A percentile compares a stretch with the other conserved stretches of the same genome.
Evolutionary conservation across 2,329 filamentous ascomycete genomes (phyloP).

Genomic region (Ophiocordyceps camponoti-floridani): DNA sequence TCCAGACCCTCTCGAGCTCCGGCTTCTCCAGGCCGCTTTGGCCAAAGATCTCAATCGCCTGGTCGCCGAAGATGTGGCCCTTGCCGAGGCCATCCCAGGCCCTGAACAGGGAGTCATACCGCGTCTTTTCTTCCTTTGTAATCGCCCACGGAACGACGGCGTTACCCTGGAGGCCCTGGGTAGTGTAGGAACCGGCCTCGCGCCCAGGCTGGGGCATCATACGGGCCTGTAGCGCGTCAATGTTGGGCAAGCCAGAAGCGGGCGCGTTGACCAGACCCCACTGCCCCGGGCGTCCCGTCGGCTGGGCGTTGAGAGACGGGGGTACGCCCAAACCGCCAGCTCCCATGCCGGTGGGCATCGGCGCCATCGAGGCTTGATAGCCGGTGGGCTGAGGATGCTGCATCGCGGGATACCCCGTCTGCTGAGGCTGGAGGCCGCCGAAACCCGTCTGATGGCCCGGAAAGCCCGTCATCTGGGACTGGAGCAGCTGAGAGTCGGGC

Average conservation of each 20-base stretch:
- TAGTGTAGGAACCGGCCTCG: conserved; percentile 67
- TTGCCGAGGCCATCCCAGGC: conserved; percentile 93
- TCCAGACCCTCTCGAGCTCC: conserved; percentile 88
- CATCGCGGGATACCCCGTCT: conserved; percentile 50
- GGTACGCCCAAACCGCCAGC: conserved; percentile 31
- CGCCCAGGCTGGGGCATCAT: conserved; percentile 97
- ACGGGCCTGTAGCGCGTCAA: conserved; percentile 76
- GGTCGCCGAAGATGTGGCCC: conserved; percentile 78
- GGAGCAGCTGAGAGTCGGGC: conserved; percentile 49
- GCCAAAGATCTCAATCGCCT: conserved; percentile 91
- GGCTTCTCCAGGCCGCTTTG: conserved; percentile 86
- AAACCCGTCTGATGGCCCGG: conserved; percentile 40
- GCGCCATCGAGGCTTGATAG: conserved; percentile 77
- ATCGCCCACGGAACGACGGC: conserved; percentile 96
- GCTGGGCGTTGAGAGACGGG: conserved; percentile 69
- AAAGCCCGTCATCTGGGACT: conserved; percentile 52
- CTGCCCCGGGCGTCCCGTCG: conserved; percentile 80
- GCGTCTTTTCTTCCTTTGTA: conserved; percentile 94
- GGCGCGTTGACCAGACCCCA: conserved; percentile 98
- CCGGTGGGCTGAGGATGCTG: conserved; percentile 57
- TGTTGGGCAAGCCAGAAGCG: conserved; percentile 75
- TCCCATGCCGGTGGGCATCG: conserved; percentile 45
- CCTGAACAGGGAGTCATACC: conserved; percentile 87
- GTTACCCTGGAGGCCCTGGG: conserved; percentile 75
- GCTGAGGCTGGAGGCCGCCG: conserved; percentile 42